phyloP scores from a whole-genome alignment of 129 eudicot species.

The Pulicaria dysenterica region DNA sequence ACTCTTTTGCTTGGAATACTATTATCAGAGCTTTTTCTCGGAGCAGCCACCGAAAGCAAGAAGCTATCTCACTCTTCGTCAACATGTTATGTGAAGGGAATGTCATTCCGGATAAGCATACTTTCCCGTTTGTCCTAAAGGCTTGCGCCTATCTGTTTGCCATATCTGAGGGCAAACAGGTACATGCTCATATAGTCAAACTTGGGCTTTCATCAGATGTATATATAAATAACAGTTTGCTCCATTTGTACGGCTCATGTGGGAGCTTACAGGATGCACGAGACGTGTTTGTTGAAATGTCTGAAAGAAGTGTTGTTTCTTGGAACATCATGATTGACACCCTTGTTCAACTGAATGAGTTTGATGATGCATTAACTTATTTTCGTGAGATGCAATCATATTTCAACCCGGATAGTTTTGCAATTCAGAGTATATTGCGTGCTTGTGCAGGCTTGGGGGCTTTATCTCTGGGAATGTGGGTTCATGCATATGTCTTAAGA shows the following conservation, averaged over 20 bases:
- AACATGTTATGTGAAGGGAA: conserved; percentile 41
- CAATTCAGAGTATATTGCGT: conserved; percentile 60
- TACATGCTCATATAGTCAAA: conserved; percentile 60
- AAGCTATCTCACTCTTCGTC: conserved; percentile 49
- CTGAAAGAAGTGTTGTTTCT: conserved; percentile 68
- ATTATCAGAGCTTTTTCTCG: conserved; percentile 71
- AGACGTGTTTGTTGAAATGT: conserved; percentile 69
- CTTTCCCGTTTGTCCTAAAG: conserved; percentile 75
- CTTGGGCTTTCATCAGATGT: conserved; percentile 66
- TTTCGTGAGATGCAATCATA: conserved; percentile 54
- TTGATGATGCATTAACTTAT: conserved; percentile 57
- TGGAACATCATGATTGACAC: conserved; percentile 83
- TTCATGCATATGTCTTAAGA: conserved; percentile 61
- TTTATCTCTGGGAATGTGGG: conserved; percentile 85
- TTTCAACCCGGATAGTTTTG: conserved; percentile 66
- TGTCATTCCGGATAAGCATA: conserved; percentile 69
- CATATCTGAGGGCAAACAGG: conserved; percentile 51
- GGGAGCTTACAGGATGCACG: conserved; percentile 60
- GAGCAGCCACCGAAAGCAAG: conserved; percentile 40
- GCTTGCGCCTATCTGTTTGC: conserved; percentile 78
- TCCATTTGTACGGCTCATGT: conserved; percentile 75
- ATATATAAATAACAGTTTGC: conserved; percentile 74
- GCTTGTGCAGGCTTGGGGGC: conserved; percentile 87
- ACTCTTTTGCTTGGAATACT: conserved; percentile 80
- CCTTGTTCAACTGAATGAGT: conserved; percentile 65